phyloP scores from a whole-genome alignment of 1,284 basidiomycete species.

The Schizophyllum commune region DNA sequence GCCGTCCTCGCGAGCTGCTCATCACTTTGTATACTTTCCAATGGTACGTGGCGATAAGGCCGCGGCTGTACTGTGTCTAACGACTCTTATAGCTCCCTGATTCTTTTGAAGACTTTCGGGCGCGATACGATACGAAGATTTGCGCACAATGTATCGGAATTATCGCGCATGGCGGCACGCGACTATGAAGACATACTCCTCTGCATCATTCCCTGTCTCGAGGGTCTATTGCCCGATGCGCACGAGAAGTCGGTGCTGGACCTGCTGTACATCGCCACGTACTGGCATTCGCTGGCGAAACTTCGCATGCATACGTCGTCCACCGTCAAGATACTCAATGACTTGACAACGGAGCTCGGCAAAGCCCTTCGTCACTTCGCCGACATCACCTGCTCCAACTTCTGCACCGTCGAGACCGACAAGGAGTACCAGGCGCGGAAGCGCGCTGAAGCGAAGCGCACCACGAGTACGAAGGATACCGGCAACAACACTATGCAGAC shows the following conservation, averaged over 20 bases:
- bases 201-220: conserved; percentile 27
- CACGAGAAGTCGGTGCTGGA: conserved; percentile 15
- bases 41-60: conserved; percentile 7
- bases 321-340: conserved; percentile 15
- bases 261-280: conserved; percentile 16
- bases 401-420: conserved; percentile 14
- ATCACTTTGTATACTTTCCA: conserved; percentile 18
- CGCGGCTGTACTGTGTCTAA: background rate
- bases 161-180: conserved; percentile 24
- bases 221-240: conserved; percentile 17
- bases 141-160: conserved; percentile 19
- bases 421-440: conserved; percentile 10
- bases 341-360: conserved; percentile 14
- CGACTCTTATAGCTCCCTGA: conserved; percentile 1
- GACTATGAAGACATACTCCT: conserved; percentile 25
- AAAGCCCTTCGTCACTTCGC: conserved; percentile 13
- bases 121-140: conserved; percentile 20
- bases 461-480: conserved; percentile 14
- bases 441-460: conserved; percentile 11
- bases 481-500: conserved; percentile 15
- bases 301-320: conserved; percentile 19
- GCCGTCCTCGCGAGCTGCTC: conserved; percentile 11
- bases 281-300: conserved; percentile 26
- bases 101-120: conserved; percentile 11
- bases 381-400: conserved; percentile 9